Conservation (phyloP, 1,284 basidiomycete genomes). For the Flammula alnicola region DNA sequence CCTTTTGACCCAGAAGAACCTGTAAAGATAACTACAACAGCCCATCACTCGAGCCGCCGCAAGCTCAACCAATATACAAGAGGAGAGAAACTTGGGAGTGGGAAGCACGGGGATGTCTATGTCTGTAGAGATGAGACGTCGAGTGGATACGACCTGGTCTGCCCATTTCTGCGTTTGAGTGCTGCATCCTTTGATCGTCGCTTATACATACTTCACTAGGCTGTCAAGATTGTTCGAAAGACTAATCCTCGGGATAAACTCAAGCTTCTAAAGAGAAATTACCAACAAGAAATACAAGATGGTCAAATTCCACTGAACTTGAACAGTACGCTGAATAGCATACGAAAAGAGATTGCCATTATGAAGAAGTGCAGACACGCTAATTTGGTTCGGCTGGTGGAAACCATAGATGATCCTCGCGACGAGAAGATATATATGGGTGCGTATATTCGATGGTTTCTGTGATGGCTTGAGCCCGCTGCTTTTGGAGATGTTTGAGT, state of each 20-base stretch:
- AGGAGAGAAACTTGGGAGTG: slow-evolving; percentile 38
- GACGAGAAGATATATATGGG: slow-evolving; percentile 85
- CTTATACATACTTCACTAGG: slow-evolving; percentile 28
- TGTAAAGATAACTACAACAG: slow-evolving; percentile 27
- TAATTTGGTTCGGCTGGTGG: slow-evolving; percentile 80
- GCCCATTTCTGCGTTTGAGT: slow-evolving; percentile 11
- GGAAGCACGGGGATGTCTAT: slow-evolving; percentile 41
- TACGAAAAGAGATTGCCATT: slow-evolving; percentile 83
- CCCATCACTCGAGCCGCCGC: slow-evolving; percentile 24
- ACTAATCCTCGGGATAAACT: slow-evolving; percentile 41
- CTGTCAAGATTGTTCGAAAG: slow-evolving; percentile 41
- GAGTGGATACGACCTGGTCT: slow-evolving; percentile 33
- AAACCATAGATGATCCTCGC: slow-evolving; percentile 87
- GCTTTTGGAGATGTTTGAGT: neutral
- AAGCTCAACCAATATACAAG: slow-evolving; percentile 39
- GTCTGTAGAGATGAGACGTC: slow-evolving; percentile 33
- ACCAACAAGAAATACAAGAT: slow-evolving; percentile 30
- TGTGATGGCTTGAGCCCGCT: neutral
- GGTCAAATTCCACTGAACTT: slow-evolving; percentile 27
- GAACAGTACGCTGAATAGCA: slow-evolving; percentile 45
- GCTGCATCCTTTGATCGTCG: neutral
- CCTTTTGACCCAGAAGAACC: slow-evolving; percentile 29
- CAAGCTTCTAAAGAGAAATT: slow-evolving; percentile 39
- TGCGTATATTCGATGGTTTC: slow-evolving; percentile 49
- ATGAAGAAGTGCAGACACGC: slow-evolving; percentile 85